Evolutionary conservation across 2,329 filamentous ascomycete genomes (phyloP).

Genomic region (Neopestalotiopsis sp.): DNA sequence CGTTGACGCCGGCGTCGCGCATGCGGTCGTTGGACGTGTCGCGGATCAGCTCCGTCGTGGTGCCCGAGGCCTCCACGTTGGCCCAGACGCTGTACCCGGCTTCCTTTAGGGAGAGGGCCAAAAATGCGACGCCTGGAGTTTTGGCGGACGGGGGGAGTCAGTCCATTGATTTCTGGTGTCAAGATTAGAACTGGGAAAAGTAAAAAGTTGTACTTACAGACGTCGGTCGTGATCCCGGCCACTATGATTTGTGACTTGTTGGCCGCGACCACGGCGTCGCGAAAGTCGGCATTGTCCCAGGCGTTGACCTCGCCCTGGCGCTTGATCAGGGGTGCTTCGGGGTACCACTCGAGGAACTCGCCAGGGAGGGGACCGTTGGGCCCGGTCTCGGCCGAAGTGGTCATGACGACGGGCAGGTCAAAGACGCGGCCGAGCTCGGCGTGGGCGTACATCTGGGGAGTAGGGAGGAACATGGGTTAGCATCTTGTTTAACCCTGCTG

Average conservation of each 20-base stretch:
- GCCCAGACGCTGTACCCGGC: conserved; percentile 77
- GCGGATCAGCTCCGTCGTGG: conserved; percentile 64
- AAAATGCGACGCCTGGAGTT: conserved; percentile 63
- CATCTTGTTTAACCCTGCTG: no score
- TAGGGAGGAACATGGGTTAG: no score
- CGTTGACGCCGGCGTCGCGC: conserved; percentile 69
- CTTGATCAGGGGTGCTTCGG: conserved; percentile 67
- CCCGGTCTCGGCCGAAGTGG: conserved; percentile 69
- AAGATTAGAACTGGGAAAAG: no score
- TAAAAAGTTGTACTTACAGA: conserved; percentile 52
- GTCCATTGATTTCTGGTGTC: no score
- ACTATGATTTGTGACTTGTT: conserved; percentile 74
- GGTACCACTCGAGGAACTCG: conserved; percentile 73
- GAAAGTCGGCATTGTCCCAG: conserved; percentile 77
- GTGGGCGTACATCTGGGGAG: conserved; percentile 63
- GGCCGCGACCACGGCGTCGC: conserved; percentile 66
- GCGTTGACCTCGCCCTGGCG: conserved; percentile 77
- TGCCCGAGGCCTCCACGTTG: conserved; percentile 75
- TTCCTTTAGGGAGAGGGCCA: conserved; percentile 72
- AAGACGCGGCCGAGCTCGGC: conserved; percentile 70
- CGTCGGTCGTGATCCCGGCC: conserved; percentile 75
- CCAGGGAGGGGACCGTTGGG: conserved; percentile 75
- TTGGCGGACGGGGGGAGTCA: no score
- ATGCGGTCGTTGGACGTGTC: conserved; percentile 72
- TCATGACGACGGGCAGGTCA: conserved; percentile 71